Conservation (phyloP, 2,329 filamentous ascomycete genomes). For the Alternaria angustiovoidea region DNA sequence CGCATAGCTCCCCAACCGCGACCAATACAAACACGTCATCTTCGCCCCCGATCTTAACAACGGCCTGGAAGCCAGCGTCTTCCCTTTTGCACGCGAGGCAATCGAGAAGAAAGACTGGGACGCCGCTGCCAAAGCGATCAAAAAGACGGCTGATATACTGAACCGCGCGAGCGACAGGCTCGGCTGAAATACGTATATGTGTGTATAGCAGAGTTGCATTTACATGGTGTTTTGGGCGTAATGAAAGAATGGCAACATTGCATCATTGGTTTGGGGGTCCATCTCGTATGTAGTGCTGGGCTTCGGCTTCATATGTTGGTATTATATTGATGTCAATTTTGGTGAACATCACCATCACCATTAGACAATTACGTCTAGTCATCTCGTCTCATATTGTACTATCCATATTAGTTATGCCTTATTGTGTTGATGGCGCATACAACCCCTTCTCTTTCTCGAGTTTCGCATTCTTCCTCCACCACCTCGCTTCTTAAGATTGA, state of each 20-base stretch:
- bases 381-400: not conserved
- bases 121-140: conserved; percentile 71
- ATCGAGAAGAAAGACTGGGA: conserved; percentile 76
- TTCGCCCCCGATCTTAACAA: conserved; percentile 85
- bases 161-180: conserved; percentile 65
- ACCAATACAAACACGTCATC: conserved; percentile 92
- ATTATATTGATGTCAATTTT: not conserved
- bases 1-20: conserved; percentile 73
- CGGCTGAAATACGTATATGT: not conserved
- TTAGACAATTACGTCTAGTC: not conserved
- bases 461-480: not conserved
- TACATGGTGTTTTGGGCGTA: conserved; percentile 2
- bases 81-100: conserved; percentile 86
- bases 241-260: not conserved
- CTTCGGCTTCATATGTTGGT: not conserved
- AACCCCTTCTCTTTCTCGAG: not conserved
- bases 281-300: not conserved
- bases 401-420: no score
- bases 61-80: conserved; percentile 69
- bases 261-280: not conserved
- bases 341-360: not conserved
- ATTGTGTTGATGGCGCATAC: no score
- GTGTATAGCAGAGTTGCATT: conserved; percentile 5
- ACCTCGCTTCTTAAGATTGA: no score
- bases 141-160: conserved; percentile 75